These are phyloP conservation scores for Strigomonas oncopelti DNA, from an alignment of 208 protist genomes.

Conservation along the genomic window DNA sequence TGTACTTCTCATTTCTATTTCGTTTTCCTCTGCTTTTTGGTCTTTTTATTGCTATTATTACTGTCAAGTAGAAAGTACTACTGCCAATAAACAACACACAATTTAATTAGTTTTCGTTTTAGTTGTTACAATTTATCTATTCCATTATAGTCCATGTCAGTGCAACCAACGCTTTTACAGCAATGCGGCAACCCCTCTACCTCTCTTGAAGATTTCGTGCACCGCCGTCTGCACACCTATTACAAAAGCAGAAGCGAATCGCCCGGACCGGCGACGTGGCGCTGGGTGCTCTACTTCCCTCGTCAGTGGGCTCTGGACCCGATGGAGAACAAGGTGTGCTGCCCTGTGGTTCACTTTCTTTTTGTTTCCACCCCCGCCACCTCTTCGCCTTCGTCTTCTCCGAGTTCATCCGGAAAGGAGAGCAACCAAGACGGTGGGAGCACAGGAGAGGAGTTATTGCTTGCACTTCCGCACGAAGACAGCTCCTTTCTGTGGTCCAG, in stretches of 20 bases:
- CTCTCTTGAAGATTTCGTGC: not conserved
- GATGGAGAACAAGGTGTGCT: not conserved
- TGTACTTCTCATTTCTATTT: not conserved
- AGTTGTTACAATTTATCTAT: too few relatives aligned
- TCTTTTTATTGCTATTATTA: not conserved
- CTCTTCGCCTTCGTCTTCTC: too few relatives aligned
- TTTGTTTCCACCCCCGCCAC: not conserved
- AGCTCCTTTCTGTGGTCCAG: too few relatives aligned
- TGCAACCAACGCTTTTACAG: not conserved
- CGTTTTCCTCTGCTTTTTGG: not conserved
- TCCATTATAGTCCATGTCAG: not conserved
- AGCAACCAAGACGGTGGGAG: too few relatives aligned
- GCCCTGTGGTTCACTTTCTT: conserved; percentile 2
- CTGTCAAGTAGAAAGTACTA: not conserved
- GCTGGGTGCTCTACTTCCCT: conserved; percentile 3
- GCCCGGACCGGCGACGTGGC: not conserved
- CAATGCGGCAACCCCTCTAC: not conserved
- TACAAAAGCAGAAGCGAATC: not conserved
- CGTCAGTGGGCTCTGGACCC: conserved; percentile 5
- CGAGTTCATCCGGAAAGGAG: too few relatives aligned
- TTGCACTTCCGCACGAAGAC: too few relatives aligned
- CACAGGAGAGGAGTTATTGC: too few relatives aligned
- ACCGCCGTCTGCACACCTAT: not conserved
- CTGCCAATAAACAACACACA: not conserved
- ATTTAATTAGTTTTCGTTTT: conserved; percentile 14